Base-by-base conservation (phyloP, 108 stramenopile genomes). In the Aureococcus anophagefferens region DNA sequence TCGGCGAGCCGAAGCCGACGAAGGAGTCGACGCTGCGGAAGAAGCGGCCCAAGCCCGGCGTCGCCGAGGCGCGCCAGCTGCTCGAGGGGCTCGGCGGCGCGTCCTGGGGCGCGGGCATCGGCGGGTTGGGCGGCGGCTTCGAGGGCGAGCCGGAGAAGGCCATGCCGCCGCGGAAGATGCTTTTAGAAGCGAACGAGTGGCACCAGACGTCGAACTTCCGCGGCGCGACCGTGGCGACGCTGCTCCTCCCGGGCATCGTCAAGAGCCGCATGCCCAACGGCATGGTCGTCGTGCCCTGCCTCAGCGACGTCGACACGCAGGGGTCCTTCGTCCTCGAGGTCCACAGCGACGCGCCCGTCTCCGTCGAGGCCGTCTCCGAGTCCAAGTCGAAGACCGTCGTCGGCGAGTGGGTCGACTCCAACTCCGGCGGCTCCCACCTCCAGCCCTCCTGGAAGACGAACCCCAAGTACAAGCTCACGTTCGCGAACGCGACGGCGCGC, bases 351-450 rank as follows among this genome's bases (percentile, higher is more conserved):
- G 65, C 64, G 18, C 67, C 70, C 21, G 65, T 83, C 15, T 62
- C 69, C 29, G 67, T 80, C 35, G 33, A 69, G 32, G 79, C 73
- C 71, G 64, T 84, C 32, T 80, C 79, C 29, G 84, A 83, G 62
- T 34, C 76, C 15, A 64, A 45, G 40, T 34, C 33, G 46, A 72
- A 74, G 46, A 81, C 81, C 17, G 30, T 83, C 30, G 81, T 72
- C n/a, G 80, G 81, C 15, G 84, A 84, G 59, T 84, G 84, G 84
- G 44, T 21, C n/a, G 80, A 75, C 4, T 35, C 46, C 0, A 59
- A 67, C 46, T 77, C 77, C 17, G 84, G 82, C 30, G 84, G 84
- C 30, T 64, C 64, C n/a, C 84, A 84, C 73, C 72, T 84, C 21
- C 71, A 76, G 64, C 74, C 79, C 28, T 68, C 70, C 28, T 83